Evolutionary conservation across 805 yeast species (phyloP).

Genomic region (Yamadazyma laniorum): DNA sequence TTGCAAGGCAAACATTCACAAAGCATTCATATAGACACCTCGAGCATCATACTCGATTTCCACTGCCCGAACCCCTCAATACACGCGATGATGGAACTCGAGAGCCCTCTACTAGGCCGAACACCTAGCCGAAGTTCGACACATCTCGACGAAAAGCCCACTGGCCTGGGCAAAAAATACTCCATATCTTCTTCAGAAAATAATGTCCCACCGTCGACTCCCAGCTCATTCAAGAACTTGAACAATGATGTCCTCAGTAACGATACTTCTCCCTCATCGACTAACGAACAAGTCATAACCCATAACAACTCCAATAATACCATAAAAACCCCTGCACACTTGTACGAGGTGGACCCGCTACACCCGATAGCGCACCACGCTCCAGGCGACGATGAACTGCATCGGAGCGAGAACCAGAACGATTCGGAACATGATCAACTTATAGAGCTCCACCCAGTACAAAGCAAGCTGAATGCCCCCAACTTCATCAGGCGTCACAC

Average conservation of each 20-base stretch:
- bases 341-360: neutral
- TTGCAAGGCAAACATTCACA: too few relatives aligned
- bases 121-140: too few relatives aligned
- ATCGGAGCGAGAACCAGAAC: neutral
- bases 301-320: neutral
- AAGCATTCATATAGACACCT: too few relatives aligned
- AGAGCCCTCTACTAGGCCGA: too few relatives aligned
- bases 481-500: slow-evolving; percentile 14
- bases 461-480: neutral
- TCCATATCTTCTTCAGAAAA: slow-evolving; percentile 9
- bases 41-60: neutral
- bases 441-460: neutral
- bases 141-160: too few relatives aligned
- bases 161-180: slow-evolving; percentile 2
- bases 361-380: neutral
- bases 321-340: neutral
- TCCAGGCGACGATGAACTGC: neutral
- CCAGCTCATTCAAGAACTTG: slow-evolving; percentile 13
- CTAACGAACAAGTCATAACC: slow-evolving; percentile 3
- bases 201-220: slow-evolving; percentile 12
- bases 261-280: slow-evolving; percentile 16
- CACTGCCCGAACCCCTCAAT: neutral
- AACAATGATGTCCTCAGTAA: slow-evolving; percentile 10
- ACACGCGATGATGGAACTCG: neutral
- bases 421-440: neutral